Percentiles rank a stretch among this genome's conserved stretches.
These are phyloP conservation scores for Naegleria gruberi DNA, from an alignment of 208 protist species.

Conservation along the genomic window DNA sequence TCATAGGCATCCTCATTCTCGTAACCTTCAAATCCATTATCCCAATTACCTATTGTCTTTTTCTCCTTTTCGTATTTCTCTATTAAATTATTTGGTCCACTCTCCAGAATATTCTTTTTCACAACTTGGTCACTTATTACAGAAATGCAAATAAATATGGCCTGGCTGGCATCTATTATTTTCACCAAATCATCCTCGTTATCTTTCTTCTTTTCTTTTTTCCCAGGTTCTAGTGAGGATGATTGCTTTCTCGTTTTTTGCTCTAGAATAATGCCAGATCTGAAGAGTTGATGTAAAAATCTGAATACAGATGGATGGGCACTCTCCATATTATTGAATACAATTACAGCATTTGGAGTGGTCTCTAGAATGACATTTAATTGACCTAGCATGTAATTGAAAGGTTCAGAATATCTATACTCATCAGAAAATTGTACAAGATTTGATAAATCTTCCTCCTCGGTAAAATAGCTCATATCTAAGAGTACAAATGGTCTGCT, in stretches of 20 bases:
- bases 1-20: not conserved
- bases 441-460: not conserved
- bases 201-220: not conserved
- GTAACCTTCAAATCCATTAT: not conserved
- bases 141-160: slow-evolving; percentile 8
- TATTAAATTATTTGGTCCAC: not conserved
- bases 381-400: not conserved
- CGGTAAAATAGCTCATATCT: not conserved
- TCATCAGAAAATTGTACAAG: not conserved
- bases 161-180: not conserved
- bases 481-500: not conserved
- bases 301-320: not conserved
- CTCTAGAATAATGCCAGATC: not conserved
- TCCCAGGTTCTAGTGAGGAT: not conserved
- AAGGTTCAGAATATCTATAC: not conserved
- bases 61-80: not conserved
- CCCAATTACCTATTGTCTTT: not conserved
- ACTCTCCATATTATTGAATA: not conserved
- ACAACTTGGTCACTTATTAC: not conserved
- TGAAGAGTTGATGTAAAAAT: slow-evolving; percentile 6
- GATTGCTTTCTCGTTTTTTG: not conserved
- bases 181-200: not conserved
- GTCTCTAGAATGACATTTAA: not conserved
- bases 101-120: not conserved
- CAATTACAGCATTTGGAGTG: not conserved